Evolutionary conservation across 306 rosid genomes (phyloP), one percentile per base, ranked within the genome.

Genomic region (Echinosophora koreensis): DNA sequence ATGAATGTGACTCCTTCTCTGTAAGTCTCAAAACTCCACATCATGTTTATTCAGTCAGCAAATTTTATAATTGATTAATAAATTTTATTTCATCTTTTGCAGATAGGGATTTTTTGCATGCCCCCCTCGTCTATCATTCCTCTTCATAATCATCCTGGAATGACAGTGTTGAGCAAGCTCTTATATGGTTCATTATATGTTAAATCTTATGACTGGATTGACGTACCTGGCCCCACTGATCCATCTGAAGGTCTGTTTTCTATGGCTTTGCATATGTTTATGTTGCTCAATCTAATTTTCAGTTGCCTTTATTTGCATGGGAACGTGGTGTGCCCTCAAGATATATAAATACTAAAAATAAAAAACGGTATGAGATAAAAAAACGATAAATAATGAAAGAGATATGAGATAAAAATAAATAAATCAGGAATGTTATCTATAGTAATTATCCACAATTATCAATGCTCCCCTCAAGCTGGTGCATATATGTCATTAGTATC

Each of bases 41-140:
- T 77, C 70, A 41, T 22, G 8, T 34, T 70, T 60, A 28, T 77
- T 67, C 15, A 52, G 34, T 18, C 54, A 13, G 50, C 70, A 52
- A 13, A 34, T 79, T 80, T 65, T 70, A 38, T 55, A 14, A 54
- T 57, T 59, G 58, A 54, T 49, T 46, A 4, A 28, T 55, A 42
- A 8, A 44, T 54, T 52, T 65, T 57, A 27, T 12, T 34, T 77
- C 8, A 28, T 78, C 11, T 71, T 85, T 59, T 76, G 80, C 86
- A 94, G 97, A 94, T 94, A 59, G 98, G 98, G 82, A 91, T 94
- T 32, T 94, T 94, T 87, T 94, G 98, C 90, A 91, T 94, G 98
- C 96, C 97, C 0, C 92, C 97, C 18, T 82, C 89, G 4, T 90
- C 98, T 57, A 84, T 94, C 71, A 90, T 94, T 86, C 91, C 92